Percentiles rank a stretch among this genome's conserved stretches.
Evolutionary conservation across 31 red algal genomes (phyloP).

Genomic region (Odonthalia washingtoniensis): DNA sequence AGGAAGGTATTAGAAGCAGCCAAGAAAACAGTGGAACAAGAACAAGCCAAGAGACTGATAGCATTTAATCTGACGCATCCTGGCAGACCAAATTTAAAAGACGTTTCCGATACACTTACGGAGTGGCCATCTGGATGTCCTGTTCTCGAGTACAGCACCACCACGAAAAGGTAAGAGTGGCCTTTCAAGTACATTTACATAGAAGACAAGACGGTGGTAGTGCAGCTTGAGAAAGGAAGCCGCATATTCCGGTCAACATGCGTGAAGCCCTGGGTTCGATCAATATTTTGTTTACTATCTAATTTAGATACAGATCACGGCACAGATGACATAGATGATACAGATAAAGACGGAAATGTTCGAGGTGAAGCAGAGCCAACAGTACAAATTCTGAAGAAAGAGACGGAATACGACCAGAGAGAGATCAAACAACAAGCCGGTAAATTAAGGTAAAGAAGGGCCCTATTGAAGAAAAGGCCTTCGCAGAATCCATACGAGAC

Average conservation of each 20-base stretch:
- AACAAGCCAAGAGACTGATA: conserved; percentile 32
- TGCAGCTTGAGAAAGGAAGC: background rate
- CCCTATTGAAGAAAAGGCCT: background rate
- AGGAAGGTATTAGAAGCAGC: background rate
- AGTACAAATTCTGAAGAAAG: background rate
- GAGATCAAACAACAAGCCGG: background rate
- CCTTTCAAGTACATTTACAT: background rate
- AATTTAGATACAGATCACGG: background rate
- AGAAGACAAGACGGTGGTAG: conserved; percentile 30
- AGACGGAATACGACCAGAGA: background rate
- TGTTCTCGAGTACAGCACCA: conserved; percentile 9
- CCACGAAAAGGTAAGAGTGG: background rate
- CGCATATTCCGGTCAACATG: background rate
- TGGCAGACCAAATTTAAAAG: conserved; percentile 9
- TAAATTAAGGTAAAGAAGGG: background rate
- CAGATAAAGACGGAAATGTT: too few species aligned
- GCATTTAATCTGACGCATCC: conserved; percentile 26
- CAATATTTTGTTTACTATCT: background rate
- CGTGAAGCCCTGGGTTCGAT: background rate
- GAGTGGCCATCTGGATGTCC: background rate
- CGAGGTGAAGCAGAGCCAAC: background rate
- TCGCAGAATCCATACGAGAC: background rate
- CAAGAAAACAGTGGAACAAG: too few species aligned
- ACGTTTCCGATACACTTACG: background rate
- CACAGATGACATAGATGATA: background rate